Evolutionary conservation across 352 stramenopile genomes (phyloP), one percentile per base, ranked within the genome.

Genomic region (Pythium myriotylum): DNA sequence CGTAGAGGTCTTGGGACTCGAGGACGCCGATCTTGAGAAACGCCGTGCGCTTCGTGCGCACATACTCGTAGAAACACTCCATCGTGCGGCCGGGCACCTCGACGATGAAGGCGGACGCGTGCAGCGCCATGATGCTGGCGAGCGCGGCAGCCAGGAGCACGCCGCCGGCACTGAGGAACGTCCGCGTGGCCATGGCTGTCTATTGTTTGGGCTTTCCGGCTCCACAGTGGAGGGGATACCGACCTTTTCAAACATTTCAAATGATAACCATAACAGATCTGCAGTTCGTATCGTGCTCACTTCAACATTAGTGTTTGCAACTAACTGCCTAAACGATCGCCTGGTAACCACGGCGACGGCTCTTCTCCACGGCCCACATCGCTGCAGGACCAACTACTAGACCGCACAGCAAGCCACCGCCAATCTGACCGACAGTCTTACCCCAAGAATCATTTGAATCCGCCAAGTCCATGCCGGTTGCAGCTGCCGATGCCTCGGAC

Each of bases 11-110:
- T 27, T 73, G 66, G 39, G 82, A 89, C 33, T 92, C 79, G 51
- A 94, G 65, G 27, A 94, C 85, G 24, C 79, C 77, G 55, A 92
- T 86, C 60, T 84, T 85, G 56, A 94, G 77, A 68, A 79, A 94
- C n/a, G 85, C 85, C 54, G 83, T 94, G 62, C 85, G 81, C 70
- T 92, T 92, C 50, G 79, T 89, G 59, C 83, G 82, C 56, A 94
- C 84, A 54, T 94, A 92, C 69, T 94, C 85, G 47, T 84, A 88
- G 69, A 89, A 94, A 51, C 85, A 94, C 67, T 92, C 78, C 61
- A 88, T 73, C 48, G 73, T 72, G 29, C 64, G 53, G 6, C 64
- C 77, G 17, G 77, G 68, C 33, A 92, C 63, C 49, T 81, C 68
- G 10, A 91, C 61, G 20, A 92, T 88, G 51, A 94, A 77, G 0